Conservation (phyloP, 495 filamentous ascomycete species). For the Talaromyces borbonicus region DNA sequence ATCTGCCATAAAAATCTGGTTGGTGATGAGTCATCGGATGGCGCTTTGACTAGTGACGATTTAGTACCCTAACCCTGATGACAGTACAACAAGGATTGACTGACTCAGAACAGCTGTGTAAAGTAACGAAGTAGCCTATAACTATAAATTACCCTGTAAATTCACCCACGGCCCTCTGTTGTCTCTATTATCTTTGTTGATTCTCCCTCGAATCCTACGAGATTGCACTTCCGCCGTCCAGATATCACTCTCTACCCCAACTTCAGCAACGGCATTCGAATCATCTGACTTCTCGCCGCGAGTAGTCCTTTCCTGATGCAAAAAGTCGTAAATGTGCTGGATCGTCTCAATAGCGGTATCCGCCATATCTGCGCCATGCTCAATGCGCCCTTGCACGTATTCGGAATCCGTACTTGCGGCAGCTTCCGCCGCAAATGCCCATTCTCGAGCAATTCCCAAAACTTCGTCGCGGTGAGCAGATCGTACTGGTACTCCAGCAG, state of each 20-base stretch:
- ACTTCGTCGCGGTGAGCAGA: slow-evolving; percentile 21
- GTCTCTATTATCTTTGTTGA: slow-evolving; percentile 14
- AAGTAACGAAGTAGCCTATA: too few relatives aligned
- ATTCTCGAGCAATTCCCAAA: slow-evolving; percentile 30
- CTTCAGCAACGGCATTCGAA: slow-evolving; percentile 8
- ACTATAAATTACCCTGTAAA: slow-evolving; percentile 28
- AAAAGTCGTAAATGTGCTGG: slow-evolving; percentile 21
- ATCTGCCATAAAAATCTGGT: too few relatives aligned
- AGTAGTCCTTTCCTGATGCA: slow-evolving; percentile 29
- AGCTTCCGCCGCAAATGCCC: slow-evolving; percentile 40
- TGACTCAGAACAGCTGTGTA: too few relatives aligned
- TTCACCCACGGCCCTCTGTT: slow-evolving; percentile 28
- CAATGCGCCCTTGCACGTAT: slow-evolving; percentile 28
- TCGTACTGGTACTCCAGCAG: slow-evolving; percentile 18
- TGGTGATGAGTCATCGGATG: too few relatives aligned
- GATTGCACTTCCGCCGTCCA: slow-evolving; percentile 28
- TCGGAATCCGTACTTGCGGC: slow-evolving; percentile 25
- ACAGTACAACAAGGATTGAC: too few relatives aligned
- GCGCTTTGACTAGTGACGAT: too few relatives aligned
- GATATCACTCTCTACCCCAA: slow-evolving; percentile 20
- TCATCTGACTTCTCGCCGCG: slow-evolving; percentile 12
- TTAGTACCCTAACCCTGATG: too few relatives aligned
- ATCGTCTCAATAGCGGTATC: slow-evolving; percentile 23
- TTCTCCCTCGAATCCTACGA: slow-evolving; percentile 12
- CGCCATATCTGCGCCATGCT: slow-evolving; percentile 22